phyloP scores from a whole-genome alignment of 2,329 filamentous ascomycete species.

The Cyphellophora europaea region DNA sequence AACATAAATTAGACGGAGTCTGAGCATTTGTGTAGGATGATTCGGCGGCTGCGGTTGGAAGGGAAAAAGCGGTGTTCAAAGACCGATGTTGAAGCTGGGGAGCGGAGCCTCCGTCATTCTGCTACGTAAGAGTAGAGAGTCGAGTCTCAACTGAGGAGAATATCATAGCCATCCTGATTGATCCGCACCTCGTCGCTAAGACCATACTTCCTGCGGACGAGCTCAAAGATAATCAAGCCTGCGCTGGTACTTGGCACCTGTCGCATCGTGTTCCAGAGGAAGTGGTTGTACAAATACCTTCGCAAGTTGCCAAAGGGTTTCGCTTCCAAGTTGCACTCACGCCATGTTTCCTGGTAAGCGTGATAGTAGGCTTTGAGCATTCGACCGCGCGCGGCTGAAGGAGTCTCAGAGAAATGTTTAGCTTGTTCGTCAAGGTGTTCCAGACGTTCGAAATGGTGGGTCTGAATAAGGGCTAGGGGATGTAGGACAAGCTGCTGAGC shows the following conservation, averaged over 20 bases:
- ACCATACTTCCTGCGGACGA: constrained; percentile 53
- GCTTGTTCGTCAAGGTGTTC: constrained; percentile 49
- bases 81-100: too few species aligned
- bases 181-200: constrained; percentile 46
- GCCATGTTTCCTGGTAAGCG: constrained; percentile 52
- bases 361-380: constrained; percentile 48
- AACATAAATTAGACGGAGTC: too few species aligned
- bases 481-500: constrained; percentile 50
- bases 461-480: constrained; percentile 50
- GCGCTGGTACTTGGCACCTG: constrained; percentile 57
- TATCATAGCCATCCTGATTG: constrained; percentile 50
- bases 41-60: too few species aligned
- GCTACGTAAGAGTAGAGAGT: too few species aligned
- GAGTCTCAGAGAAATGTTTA: constrained; percentile 26
- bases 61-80: too few species aligned
- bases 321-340: constrained; percentile 40
- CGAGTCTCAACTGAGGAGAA: constrained; percentile 47
- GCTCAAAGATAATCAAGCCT: constrained; percentile 55
- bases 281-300: constrained; percentile 48
- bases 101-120: too few species aligned
- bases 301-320: constrained; percentile 43
- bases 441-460: constrained; percentile 49
- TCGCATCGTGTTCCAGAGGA: constrained; percentile 45
- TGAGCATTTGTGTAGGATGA: too few species aligned
- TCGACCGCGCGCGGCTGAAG: constrained; percentile 22